Evolutionary conservation across 768 basidiomycete species (phyloP).

Genomic region (Calocybe cyanea): DNA sequence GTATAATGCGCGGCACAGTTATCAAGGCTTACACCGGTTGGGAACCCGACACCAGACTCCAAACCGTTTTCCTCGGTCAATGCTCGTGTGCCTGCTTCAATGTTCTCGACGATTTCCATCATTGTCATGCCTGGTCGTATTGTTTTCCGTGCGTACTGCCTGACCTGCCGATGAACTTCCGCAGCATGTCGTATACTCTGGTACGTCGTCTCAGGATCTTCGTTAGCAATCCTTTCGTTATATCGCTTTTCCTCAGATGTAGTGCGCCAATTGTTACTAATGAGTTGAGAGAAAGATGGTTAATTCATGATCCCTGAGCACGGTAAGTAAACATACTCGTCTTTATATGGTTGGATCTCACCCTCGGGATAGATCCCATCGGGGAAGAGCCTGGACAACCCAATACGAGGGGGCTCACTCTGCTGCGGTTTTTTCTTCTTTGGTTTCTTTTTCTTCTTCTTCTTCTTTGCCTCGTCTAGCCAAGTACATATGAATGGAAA

Average conservation of each 20-base stretch:
- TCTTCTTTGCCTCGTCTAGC: slow-evolving; percentile 46
- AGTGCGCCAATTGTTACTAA: slow-evolving; percentile 83
- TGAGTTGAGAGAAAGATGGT: not conserved
- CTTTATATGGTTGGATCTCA: slow-evolving; percentile 85
- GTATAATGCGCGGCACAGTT: slow-evolving; percentile 96
- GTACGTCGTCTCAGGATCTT: slow-evolving; percentile 84
- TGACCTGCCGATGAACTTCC: slow-evolving; percentile 95
- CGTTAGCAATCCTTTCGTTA: slow-evolving; percentile 69
- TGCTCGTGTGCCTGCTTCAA: slow-evolving; percentile 89
- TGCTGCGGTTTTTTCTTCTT: slow-evolving; percentile 83
- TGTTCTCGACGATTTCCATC: slow-evolving; percentile 90
- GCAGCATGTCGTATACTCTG: slow-evolving; percentile 86
- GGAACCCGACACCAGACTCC: slow-evolving; percentile 89
- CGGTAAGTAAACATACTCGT: slow-evolving; percentile 62
- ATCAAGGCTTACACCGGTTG: slow-evolving; percentile 92
- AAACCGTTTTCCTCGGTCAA: slow-evolving; percentile 89
- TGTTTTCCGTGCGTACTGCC: slow-evolving; percentile 71
- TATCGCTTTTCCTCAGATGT: slow-evolving; percentile 90
- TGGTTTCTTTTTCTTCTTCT: slow-evolving; percentile 93
- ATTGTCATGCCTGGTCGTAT: slow-evolving; percentile 93
- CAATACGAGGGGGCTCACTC: slow-evolving; percentile 88
- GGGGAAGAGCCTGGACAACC: slow-evolving; percentile 84
- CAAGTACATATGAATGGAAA: slow-evolving; percentile 4
- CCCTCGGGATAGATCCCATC: slow-evolving; percentile 89
- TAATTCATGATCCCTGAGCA: too few species aligned